Base-by-base conservation (phyloP, 1,284 basidiomycete species). In the Takashimella tepidaria region DNA sequence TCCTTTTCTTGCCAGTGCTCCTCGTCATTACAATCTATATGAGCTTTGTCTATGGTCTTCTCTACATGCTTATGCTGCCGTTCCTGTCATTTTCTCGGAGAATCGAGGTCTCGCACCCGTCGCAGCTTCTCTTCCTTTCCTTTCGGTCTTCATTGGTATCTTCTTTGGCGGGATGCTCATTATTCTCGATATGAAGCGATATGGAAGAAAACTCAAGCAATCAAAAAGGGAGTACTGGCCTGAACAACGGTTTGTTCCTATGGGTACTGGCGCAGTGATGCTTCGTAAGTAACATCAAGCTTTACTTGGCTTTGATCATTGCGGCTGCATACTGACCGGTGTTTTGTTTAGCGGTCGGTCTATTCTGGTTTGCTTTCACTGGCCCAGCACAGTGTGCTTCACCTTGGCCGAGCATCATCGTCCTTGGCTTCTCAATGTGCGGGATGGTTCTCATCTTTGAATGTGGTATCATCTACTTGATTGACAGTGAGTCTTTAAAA, bases 291-390 rank as follows among this genome's bases (percentile, higher is more conserved):
- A 19, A 3, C 22, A 19, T 11, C 12, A 37, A 37, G 31, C 31
- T n/a, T n/a, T n/a, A n/a, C n/a, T n/a, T n/a, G n/a, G n/a, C n/a
- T 6, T 25, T 42, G 2, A 19, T 51, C n/a, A n/a, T n/a, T n/a
- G n/a, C n/a, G n/a, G 4, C 53, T 43, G 19, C 47, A 12, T 47
- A 21, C 25, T 54, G 41, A 44, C 20, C 12, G 16, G 31, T n/a
- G n/a, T n/a, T n/a, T n/a, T n/a, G 11, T 19, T 4, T 27, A 44
- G 44, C 54, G 1, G 31, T 58, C 51, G 61, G 59, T 24, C 53
- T 63, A 26, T 56, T 62, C 47, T 62, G 61, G 61, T 62, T 62
- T 50, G 59, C 61, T 3, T 62, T 62, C 47, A 62, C 61, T 0
- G 61, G 61, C 16, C 61, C 61, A 5, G 61, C 61, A 23, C 61